Percentiles rank a stretch among this genome's conserved stretches.
phyloP scores from a whole-genome alignment of 73 alveolate species.

The Uronychia binucleata region DNA sequence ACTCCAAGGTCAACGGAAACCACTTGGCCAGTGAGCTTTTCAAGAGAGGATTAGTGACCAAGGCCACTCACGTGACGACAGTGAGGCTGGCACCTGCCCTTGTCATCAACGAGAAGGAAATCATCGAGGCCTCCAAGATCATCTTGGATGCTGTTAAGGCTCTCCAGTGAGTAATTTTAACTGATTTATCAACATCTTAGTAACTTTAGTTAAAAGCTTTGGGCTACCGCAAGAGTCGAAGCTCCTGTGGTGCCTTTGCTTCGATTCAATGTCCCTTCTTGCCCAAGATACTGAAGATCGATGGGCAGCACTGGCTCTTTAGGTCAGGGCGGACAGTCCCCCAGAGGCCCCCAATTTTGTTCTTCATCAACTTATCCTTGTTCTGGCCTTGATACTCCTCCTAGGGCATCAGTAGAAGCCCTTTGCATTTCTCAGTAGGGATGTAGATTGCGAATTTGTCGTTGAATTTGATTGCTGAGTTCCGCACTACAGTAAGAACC shows the following conservation, averaged over 20 bases:
- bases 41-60: conserved; percentile 80
- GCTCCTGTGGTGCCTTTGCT: neutral
- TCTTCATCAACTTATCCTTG: neutral
- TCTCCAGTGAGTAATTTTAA: no score
- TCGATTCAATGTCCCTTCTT: no score
- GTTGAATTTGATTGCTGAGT: neutral
- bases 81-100: conserved; percentile 96
- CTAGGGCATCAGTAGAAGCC: neutral
- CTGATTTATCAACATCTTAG: no score
- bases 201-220: no score
- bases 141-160: conserved; percentile 44
- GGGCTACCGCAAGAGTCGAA: neutral
- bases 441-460: neutral
- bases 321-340: neutral
- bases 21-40: conserved; percentile 47
- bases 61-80: conserved; percentile 87
- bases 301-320: neutral
- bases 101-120: conserved; percentile 54
- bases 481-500: neutral
- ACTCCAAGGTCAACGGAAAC: conserved; percentile 53
- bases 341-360: neutral
- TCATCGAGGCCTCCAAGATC: conserved; percentile 51
- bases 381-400: neutral
- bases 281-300: no score
- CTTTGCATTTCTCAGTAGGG: neutral